These are phyloP conservation scores for Suillus lakei DNA, from an alignment of 768 basidiomycete species.

Conservation along the genomic window DNA sequence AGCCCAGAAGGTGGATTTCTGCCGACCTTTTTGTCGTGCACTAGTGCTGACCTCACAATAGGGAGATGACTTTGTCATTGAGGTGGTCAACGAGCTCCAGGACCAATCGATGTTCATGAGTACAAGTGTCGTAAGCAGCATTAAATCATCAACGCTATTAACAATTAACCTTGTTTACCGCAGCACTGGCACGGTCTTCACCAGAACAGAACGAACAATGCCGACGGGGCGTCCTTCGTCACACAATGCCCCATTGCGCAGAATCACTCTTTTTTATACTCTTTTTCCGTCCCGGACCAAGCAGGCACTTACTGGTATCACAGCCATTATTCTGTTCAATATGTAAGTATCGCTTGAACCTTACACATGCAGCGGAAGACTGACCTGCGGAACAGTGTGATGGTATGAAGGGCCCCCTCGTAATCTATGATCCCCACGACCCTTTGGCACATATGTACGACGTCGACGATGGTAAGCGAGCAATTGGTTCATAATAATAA, in stretches of 20 bases:
- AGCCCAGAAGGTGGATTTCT: no score
- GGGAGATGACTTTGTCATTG: slow-evolving; percentile 45
- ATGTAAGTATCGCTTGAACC: no score
- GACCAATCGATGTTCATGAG: slow-evolving; percentile 51
- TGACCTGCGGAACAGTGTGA: slow-evolving; percentile 20
- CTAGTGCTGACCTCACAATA: slow-evolving; percentile 21
- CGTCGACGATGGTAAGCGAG: slow-evolving; percentile 19
- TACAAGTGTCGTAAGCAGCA: slow-evolving; percentile 51
- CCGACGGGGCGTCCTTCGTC: slow-evolving; percentile 40
- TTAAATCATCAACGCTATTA: not conserved
- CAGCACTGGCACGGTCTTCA: no score
- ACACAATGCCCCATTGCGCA: slow-evolving; percentile 45
- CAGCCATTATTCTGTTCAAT: slow-evolving; percentile 21
- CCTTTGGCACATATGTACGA: slow-evolving; percentile 19
- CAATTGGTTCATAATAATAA: not conserved
- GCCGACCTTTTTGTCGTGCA: slow-evolving; percentile 15
- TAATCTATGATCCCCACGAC: slow-evolving; percentile 25
- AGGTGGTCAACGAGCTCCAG: slow-evolving; percentile 48
- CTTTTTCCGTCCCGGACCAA: slow-evolving; percentile 35
- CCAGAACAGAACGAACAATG: slow-evolving; percentile 23
- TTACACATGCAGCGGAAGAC: no score
- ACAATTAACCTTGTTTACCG: not conserved
- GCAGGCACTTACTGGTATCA: slow-evolving; percentile 45
- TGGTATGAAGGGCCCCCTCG: slow-evolving; percentile 12
- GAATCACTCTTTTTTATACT: slow-evolving; percentile 39